These are phyloP conservation scores for Nematocida sp. DNA, from an alignment of 371 early-diverging fungal species.

Conservation along the genomic window DNA sequence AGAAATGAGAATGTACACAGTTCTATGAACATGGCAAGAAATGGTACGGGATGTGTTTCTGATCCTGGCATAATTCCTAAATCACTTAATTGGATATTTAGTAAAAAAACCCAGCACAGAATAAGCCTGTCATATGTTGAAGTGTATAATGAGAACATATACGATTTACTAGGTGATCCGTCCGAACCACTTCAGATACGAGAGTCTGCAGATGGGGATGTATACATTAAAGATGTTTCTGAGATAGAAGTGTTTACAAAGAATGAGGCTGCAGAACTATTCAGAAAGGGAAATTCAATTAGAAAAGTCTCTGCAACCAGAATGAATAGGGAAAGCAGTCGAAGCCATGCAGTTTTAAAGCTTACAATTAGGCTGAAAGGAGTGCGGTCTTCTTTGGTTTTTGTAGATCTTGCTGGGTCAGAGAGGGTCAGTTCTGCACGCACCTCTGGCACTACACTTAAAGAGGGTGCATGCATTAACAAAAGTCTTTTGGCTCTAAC, in stretches of 20 bases:
- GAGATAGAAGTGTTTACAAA: slow-evolving; percentile 62
- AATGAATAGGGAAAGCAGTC: slow-evolving; percentile 60
- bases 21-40: background rate
- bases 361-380: slow-evolving; percentile 69
- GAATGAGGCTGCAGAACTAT: slow-evolving; percentile 54
- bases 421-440: slow-evolving; percentile 90
- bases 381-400: slow-evolving; percentile 67
- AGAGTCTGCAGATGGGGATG: slow-evolving; percentile 79
- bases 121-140: slow-evolving; percentile 72
- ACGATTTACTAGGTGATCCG: slow-evolving; percentile 78
- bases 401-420: slow-evolving; percentile 98
- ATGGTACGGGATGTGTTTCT: background rate
- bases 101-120: slow-evolving; percentile 71
- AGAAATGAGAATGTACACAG: background rate
- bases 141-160: slow-evolving; percentile 84
- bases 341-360: slow-evolving; percentile 74
- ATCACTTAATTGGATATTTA: slow-evolving; percentile 58
- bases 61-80: slow-evolving; percentile 64
- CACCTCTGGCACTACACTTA: slow-evolving; percentile 84
- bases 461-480: slow-evolving; percentile 96
- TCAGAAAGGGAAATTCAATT: slow-evolving; percentile 11
- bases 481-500: slow-evolving; percentile 90
- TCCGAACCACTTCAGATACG: slow-evolving; percentile 78
- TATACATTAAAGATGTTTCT: slow-evolving; percentile 79
- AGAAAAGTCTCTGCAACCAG: slow-evolving; percentile 41